These are phyloP conservation scores for Macrophomina tecta DNA, from an alignment of 2,329 filamentous ascomycete species.

Conservation along the genomic window DNA sequence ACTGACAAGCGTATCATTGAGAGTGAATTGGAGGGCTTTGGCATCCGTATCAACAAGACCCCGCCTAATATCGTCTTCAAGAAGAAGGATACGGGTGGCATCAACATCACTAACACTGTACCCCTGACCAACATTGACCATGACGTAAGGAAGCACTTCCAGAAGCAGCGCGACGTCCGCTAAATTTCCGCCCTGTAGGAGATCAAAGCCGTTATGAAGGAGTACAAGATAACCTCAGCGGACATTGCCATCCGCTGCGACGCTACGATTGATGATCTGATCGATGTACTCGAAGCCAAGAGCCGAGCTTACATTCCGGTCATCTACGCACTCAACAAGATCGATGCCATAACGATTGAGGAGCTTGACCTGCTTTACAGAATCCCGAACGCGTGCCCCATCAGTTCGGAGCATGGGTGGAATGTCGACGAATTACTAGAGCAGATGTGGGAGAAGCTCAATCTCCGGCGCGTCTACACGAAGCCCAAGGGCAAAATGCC, in stretches of 20 bases:
- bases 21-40: constrained; percentile 92
- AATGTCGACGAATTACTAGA: constrained; percentile 97
- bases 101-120: constrained; percentile 94
- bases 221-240: constrained; percentile 95
- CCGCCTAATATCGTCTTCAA: constrained; percentile 99
- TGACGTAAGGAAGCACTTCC: constrained; percentile 57
- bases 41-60: constrained; percentile 95
- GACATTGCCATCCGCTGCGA: constrained; percentile 98
- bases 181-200: constrained; percentile 56
- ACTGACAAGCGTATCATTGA: constrained; percentile 98
- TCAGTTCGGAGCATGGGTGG: constrained; percentile 95
- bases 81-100: constrained; percentile 98
- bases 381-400: constrained; percentile 95
- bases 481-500: constrained; percentile 96
- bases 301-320: constrained; percentile 97
- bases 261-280: constrained; percentile 95
- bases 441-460: constrained; percentile 98
- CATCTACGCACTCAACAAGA: constrained; percentile 98
- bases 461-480: constrained; percentile 90
- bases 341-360: constrained; percentile 96
- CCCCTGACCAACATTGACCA: constrained; percentile 90
- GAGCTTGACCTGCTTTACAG: constrained; percentile 95
- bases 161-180: not conserved
- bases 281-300: constrained; percentile 94
- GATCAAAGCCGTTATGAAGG: constrained; percentile 96